Conservation (phyloP, 108 stramenopile species). For the Fragilaria crotonensis region DNA sequence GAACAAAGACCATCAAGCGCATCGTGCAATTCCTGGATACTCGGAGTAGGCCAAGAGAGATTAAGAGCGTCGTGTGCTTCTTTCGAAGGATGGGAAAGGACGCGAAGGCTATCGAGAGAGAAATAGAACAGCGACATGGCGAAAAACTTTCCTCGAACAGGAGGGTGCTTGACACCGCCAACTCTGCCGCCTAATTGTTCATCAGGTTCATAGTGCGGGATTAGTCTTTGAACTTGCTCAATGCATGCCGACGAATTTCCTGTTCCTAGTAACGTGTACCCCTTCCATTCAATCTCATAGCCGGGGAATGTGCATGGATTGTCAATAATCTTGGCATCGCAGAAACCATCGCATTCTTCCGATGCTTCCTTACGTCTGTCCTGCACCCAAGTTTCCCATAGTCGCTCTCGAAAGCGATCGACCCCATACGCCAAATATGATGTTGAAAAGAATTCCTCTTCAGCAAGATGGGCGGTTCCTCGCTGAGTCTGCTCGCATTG, state of each 20-base stretch:
- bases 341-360: constrained; percentile 7
- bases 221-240: constrained; percentile 61
- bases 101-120: constrained; percentile 83
- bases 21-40: constrained; percentile 66
- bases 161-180: constrained; percentile 80
- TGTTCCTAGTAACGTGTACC: constrained; percentile 54
- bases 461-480: constrained; percentile 38
- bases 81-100: constrained; percentile 52
- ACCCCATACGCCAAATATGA: constrained; percentile 83
- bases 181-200: constrained; percentile 38
- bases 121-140: constrained; percentile 92
- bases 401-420: constrained; percentile 79
- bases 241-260: constrained; percentile 66
- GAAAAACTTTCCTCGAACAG: constrained; percentile 75
- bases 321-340: constrained; percentile 29
- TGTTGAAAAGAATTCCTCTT: constrained; percentile 74
- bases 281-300: constrained; percentile 47
- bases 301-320: constrained; percentile 81
- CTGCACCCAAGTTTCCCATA: constrained; percentile 70
- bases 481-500: not conserved
- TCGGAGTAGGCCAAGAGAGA: constrained; percentile 76
- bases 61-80: constrained; percentile 48
- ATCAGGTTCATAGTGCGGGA: constrained; percentile 63
- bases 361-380: constrained; percentile 21
- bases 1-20: constrained; percentile 79